Percentiles rank a stretch among this genome's conserved stretches.
Conservation (phyloP, 371 early-diverging fungal species). For the Mucor irregularis region DNA sequence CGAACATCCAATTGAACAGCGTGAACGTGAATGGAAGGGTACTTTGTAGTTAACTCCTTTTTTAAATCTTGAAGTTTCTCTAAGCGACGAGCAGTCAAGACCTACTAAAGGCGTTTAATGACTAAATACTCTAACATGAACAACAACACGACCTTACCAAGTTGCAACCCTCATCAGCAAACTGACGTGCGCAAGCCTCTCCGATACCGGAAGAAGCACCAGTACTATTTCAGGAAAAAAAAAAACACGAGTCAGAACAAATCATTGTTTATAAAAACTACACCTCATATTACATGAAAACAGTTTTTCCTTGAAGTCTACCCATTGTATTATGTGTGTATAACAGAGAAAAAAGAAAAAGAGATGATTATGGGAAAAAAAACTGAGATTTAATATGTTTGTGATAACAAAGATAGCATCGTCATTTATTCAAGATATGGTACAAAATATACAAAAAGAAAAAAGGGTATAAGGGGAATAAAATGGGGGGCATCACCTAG, state of each 20-base stretch:
- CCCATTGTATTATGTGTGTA: conserved; percentile 19
- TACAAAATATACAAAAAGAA: too few species aligned
- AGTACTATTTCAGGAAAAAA: conserved; percentile 67
- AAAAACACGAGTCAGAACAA: neutral
- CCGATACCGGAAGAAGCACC: conserved; percentile 95
- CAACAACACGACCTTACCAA: too few species aligned
- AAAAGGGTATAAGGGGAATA: too few species aligned
- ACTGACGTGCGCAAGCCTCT: conserved; percentile 81
- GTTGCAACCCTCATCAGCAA: conserved; percentile 81
- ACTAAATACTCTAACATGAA: too few species aligned
- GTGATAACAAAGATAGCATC: too few species aligned
- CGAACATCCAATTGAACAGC: conserved; percentile 77
- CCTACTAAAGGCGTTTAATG: conserved; percentile 33
- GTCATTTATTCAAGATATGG: too few species aligned
- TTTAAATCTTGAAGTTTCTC: conserved; percentile 69
- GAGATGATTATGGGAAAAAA: too few species aligned
- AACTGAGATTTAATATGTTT: too few species aligned
- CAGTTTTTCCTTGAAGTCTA: conserved; percentile 56
- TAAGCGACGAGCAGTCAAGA: conserved; percentile 79
- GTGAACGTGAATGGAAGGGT: conserved; percentile 64
- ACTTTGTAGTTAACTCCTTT: conserved; percentile 41
- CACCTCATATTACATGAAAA: conserved; percentile 46
- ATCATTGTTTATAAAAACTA: conserved; percentile 1
- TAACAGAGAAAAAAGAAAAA: neutral
- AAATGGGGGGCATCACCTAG: neutral